phyloP scores from a whole-genome alignment of 208 protist species.

The Angomonas deanei region DNA sequence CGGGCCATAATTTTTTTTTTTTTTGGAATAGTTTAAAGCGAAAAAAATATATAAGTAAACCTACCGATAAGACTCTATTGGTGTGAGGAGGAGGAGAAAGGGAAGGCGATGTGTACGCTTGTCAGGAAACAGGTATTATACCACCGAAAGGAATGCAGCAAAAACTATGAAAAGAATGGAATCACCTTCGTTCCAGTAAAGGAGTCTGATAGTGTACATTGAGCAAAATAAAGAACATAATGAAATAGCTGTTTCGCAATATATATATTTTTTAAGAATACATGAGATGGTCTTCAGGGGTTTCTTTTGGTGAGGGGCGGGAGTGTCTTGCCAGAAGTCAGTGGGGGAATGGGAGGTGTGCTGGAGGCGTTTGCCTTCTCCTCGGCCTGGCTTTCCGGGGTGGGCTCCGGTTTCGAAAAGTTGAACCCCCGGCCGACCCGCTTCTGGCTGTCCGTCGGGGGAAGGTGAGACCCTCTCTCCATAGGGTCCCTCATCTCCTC shows the following conservation, averaged over 20 bases:
- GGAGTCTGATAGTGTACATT: constrained; percentile 5
- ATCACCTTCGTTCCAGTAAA: too few species aligned
- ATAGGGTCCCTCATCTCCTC: neutral
- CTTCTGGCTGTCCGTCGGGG: neutral
- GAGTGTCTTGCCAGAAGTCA: neutral
- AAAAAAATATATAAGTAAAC: neutral
- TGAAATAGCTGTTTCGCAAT: neutral
- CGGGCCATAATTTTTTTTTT: neutral
- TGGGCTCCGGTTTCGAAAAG: neutral
- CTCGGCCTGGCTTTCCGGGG: neutral
- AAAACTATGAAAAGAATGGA: too few species aligned
- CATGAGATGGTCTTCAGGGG: too few species aligned
- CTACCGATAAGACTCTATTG: too few species aligned
- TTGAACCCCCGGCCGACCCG: constrained; percentile 3
- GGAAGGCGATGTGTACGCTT: neutral
- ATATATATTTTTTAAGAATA: too few species aligned
- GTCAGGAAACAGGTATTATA: neutral
- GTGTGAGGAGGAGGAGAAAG: constrained; percentile 4
- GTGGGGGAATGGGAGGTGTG: neutral
- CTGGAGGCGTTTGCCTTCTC: neutral
- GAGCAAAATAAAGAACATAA: constrained; percentile 9
- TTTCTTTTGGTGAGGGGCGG: neutral
- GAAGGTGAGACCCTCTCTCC: neutral
- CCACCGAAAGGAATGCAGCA: too few species aligned
- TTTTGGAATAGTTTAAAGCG: neutral